These are phyloP conservation scores for Polygonum maritimum DNA, from an alignment of 148 eudicot genomes.

Conservation along the genomic window DNA sequence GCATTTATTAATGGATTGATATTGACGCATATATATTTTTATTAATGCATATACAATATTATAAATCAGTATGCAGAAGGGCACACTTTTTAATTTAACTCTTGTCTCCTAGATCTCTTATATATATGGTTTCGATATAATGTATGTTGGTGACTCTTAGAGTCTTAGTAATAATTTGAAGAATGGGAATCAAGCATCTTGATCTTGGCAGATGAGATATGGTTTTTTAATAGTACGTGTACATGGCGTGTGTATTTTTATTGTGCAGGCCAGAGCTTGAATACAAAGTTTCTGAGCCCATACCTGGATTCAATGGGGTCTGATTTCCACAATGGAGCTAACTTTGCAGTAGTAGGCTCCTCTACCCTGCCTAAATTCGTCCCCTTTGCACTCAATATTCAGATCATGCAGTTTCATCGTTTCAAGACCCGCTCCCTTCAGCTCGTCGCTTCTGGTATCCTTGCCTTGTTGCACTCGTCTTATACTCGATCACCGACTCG, in stretches of 20 bases:
- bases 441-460: constrained; percentile 48
- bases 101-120: not conserved
- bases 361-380: constrained; percentile 51
- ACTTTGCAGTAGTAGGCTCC: constrained; percentile 79
- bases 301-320: constrained; percentile 76
- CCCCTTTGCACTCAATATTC: constrained; percentile 65
- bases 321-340: constrained; percentile 64
- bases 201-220: not conserved
- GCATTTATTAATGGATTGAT: not conserved
- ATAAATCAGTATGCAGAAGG: not conserved
- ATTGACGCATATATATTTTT: not conserved
- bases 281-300: constrained; percentile 48
- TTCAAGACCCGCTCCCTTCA: constrained; percentile 61
- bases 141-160: not conserved
- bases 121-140: not conserved
- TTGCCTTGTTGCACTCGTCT: not conserved
- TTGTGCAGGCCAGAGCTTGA: constrained; percentile 68
- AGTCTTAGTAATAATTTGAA: not conserved
- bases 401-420: constrained; percentile 69
- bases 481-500: not conserved
- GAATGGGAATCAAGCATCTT: not conserved
- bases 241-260: not conserved
- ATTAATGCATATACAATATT: not conserved
- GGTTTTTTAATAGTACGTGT: not conserved
- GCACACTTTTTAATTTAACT: not conserved